A percentile compares a stretch with the other conserved stretches of the same genome.
Evolutionary conservation across 1,139 yeast genomes (phyloP).

Genomic region (Magnusiomyces ingens): DNA sequence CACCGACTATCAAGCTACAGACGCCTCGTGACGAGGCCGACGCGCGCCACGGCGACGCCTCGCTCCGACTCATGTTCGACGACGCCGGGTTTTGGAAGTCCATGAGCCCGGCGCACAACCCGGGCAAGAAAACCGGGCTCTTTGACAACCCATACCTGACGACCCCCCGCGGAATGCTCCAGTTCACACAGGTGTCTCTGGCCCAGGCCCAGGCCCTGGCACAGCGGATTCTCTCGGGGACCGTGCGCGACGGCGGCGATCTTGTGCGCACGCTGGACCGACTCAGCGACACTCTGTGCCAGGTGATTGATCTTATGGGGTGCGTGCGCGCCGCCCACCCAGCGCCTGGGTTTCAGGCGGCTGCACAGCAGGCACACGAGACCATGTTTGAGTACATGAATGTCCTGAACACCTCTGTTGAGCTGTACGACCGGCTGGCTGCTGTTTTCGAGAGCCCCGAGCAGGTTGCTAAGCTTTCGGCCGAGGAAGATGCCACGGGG

Average conservation of each 20-base stretch:
- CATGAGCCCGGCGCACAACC: background rate
- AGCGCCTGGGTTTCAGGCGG: slow-evolving; percentile 52
- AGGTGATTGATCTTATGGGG: slow-evolving; percentile 92
- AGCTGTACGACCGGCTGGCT: slow-evolving; percentile 54
- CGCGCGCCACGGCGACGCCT: slow-evolving; percentile 7
- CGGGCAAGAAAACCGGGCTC: slow-evolving; percentile 45
- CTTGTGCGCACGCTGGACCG: slow-evolving; percentile 64
- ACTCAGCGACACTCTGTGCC: slow-evolving; percentile 78
- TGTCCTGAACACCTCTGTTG: slow-evolving; percentile 76
- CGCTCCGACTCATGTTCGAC: slow-evolving; percentile 14
- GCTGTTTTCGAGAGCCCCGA: slow-evolving; percentile 44
- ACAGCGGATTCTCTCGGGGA: slow-evolving; percentile 40
- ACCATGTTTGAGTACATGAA: slow-evolving; percentile 92
- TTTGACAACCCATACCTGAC: slow-evolving; percentile 65
- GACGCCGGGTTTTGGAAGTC: slow-evolving; percentile 12
- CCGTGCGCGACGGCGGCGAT: slow-evolving; percentile 39
- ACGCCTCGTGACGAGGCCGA: background rate
- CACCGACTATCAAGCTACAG: no score
- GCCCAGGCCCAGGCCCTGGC: slow-evolving; percentile 58
- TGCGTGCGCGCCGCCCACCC: slow-evolving; percentile 90
- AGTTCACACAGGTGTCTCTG: slow-evolving; percentile 61
- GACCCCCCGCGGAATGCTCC: slow-evolving; percentile 61
- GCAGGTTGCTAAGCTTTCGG: slow-evolving; percentile 39
- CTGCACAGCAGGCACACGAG: slow-evolving; percentile 87
- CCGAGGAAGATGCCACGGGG: slow-evolving; percentile 81